phyloP scores from a whole-genome alignment of 805 yeast species.

The Wickerhamomyces bovis region DNA sequence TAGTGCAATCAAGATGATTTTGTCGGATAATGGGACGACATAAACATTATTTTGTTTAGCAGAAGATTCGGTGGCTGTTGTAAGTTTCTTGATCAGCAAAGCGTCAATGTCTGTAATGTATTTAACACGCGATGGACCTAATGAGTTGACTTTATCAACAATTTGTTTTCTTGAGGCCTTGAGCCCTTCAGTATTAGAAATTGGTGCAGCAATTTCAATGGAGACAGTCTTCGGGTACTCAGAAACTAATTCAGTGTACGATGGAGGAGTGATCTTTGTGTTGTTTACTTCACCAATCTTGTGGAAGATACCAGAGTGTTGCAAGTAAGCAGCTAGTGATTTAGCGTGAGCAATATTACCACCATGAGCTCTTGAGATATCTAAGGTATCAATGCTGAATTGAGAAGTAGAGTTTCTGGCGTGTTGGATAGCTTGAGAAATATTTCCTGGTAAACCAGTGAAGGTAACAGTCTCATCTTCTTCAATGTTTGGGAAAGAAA shows the following conservation, averaged over 20 bases:
- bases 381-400: conserved; percentile 60
- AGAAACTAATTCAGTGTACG: conserved; percentile 37
- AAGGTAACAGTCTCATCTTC: conserved; percentile 49
- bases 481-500: conserved; percentile 42
- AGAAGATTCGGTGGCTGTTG: conserved; percentile 32
- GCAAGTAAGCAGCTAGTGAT: conserved; percentile 62
- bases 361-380: conserved; percentile 81
- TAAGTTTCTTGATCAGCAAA: conserved; percentile 46
- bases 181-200: conserved; percentile 41
- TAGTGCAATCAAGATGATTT: conserved; percentile 49
- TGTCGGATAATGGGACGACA: conserved; percentile 45
- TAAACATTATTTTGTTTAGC: conserved; percentile 44
- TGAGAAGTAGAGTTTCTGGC: conserved; percentile 58
- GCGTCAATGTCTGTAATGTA: conserved; percentile 60
- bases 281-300: conserved; percentile 34
- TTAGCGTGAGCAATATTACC: conserved; percentile 73
- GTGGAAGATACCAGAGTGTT: conserved; percentile 41
- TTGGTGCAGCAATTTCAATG: conserved; percentile 55
- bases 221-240: conserved; percentile 38
- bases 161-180: conserved; percentile 65
- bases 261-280: conserved; percentile 44
- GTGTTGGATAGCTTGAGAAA: conserved; percentile 53
- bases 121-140: conserved; percentile 60
- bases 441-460: conserved; percentile 55
- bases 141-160: conserved; percentile 64